A percentile compares a stretch with the other conserved stretches of the same genome.
Evolutionary conservation across 495 filamentous ascomycete species (phyloP).

Genomic region (Emericellopsis terricola): DNA sequence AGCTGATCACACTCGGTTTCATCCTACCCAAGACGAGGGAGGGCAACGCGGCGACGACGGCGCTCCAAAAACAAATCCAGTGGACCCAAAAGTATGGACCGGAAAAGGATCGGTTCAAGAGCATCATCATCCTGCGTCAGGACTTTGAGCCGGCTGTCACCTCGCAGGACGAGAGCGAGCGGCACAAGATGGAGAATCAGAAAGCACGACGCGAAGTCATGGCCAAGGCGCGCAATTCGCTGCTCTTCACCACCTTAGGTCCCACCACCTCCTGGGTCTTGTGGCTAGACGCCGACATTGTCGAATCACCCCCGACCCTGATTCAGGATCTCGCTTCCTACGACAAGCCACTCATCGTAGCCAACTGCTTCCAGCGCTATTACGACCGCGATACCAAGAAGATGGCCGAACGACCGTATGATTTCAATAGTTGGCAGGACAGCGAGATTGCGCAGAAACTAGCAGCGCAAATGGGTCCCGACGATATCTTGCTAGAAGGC

Average conservation of each 20-base stretch:
- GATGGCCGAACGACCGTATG: slow-evolving; percentile 66
- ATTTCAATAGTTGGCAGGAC: slow-evolving; percentile 95
- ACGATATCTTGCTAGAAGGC: slow-evolving; percentile 88
- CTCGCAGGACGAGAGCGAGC: slow-evolving; percentile 71
- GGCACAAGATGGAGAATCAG: slow-evolving; percentile 80
- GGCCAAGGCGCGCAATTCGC: slow-evolving; percentile 79
- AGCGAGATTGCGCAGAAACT: slow-evolving; percentile 57
- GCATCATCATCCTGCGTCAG: slow-evolving; percentile 83
- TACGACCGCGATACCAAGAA: slow-evolving; percentile 50
- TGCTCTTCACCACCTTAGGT: slow-evolving; percentile 93
- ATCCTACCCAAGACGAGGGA: slow-evolving; percentile 85
- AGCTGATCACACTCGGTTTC: slow-evolving; percentile 87
- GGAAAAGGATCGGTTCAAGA: slow-evolving; percentile 68
- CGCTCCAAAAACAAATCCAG: slow-evolving; percentile 67
- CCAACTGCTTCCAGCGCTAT: slow-evolving; percentile 90
- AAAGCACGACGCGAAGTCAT: slow-evolving; percentile 75
- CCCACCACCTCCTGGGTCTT: slow-evolving; percentile 91
- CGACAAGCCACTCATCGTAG: slow-evolving; percentile 74
- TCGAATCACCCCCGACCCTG: slow-evolving; percentile 70
- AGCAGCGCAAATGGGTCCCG: slow-evolving; percentile 56
- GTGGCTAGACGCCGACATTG: slow-evolving; percentile 85
- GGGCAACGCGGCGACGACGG: slow-evolving; percentile 63
- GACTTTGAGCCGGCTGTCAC: slow-evolving; percentile 74
- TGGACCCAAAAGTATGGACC: slow-evolving; percentile 63
- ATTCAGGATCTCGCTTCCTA: slow-evolving; percentile 87